Percentiles rank a stretch among this genome's conserved stretches.
These are phyloP conservation scores for Hyaloscypha hepaticicola DNA, from an alignment of 495 filamentous ascomycete genomes.

Conservation along the genomic window DNA sequence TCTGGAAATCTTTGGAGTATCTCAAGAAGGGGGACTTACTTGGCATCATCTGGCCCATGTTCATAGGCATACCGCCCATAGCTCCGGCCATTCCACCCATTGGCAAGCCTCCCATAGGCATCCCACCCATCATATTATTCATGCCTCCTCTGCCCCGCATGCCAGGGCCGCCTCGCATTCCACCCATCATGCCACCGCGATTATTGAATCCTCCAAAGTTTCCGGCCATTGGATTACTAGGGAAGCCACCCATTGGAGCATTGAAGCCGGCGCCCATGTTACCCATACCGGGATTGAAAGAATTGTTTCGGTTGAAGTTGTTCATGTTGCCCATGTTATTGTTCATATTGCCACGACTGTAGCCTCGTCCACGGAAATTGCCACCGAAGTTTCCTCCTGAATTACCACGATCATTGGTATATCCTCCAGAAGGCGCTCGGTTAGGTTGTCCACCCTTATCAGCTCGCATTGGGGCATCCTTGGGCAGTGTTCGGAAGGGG, in stretches of 20 bases:
- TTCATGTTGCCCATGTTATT: constrained; percentile 33
- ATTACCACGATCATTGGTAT: constrained; percentile 38
- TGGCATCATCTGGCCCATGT: constrained; percentile 61
- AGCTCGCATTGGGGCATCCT: constrained; percentile 79
- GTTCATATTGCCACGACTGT: constrained; percentile 36
- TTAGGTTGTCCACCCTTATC: constrained; percentile 59
- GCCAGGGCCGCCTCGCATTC: constrained; percentile 65
- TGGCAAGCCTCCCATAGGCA: constrained; percentile 63
- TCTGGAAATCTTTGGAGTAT: no score
- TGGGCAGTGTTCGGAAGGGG: constrained; percentile 88
- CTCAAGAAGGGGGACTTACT: constrained; percentile 22
- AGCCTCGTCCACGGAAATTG: constrained; percentile 36
- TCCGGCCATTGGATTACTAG: constrained; percentile 53
- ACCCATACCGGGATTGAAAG: constrained; percentile 31
- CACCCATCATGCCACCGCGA: constrained; percentile 67
- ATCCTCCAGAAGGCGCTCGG: constrained; percentile 37
- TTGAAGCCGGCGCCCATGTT: constrained; percentile 54
- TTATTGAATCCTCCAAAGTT: constrained; percentile 51
- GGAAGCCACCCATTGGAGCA: constrained; percentile 65
- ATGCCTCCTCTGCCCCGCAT: constrained; percentile 74
- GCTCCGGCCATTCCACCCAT: constrained; percentile 44
- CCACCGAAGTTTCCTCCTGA: constrained; percentile 43
- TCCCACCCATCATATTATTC: constrained; percentile 64
- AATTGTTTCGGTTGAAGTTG: constrained; percentile 34
- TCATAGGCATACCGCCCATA: constrained; percentile 48